phyloP scores from a whole-genome alignment of 768 basidiomycete species.

The Trichaptum fuscoviolaceum region DNA sequence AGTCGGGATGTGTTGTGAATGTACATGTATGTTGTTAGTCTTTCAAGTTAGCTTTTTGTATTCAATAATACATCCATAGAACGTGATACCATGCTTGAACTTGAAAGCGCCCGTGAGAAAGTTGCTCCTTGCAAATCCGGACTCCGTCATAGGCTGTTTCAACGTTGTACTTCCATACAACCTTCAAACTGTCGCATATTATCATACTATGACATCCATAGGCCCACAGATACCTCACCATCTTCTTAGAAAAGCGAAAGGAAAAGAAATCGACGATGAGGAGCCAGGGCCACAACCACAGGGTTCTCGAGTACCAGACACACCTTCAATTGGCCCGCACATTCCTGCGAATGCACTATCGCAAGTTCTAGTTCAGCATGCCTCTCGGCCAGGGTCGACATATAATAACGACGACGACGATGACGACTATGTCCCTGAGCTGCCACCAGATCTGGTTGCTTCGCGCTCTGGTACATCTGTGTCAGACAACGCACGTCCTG shows the following conservation, averaged over 20 bases:
- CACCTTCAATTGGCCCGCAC: conserved; percentile 15
- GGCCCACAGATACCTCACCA: conserved; percentile 55
- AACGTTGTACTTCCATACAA: too few relatives aligned
- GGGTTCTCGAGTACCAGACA: conserved; percentile 16
- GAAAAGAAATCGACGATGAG: conserved; percentile 26
- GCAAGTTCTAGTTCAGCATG: conserved; percentile 13
- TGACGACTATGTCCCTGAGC: conserved; percentile 66
- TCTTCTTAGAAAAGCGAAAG: conserved; percentile 24
- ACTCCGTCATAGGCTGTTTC: too few relatives aligned
- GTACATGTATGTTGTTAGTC: too few relatives aligned
- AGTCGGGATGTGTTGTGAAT: too few relatives aligned
- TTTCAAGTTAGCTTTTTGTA: too few relatives aligned
- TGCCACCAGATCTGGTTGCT: conserved; percentile 66
- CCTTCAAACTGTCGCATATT: too few relatives aligned
- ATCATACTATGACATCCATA: conserved; percentile 39
- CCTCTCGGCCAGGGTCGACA: conserved; percentile 17
- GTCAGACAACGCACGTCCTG: conserved; percentile 15
- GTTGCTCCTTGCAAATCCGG: too few relatives aligned
- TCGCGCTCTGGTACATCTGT: conserved; percentile 31
- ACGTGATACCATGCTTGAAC: too few relatives aligned
- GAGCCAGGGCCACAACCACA: conserved; percentile 21
- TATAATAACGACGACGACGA: conserved; percentile 49
- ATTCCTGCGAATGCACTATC: conserved; percentile 14
- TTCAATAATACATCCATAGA: too few relatives aligned
- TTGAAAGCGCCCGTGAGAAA: too few relatives aligned